Percentiles rank a stretch among this genome's conserved stretches.
These are phyloP conservation scores for Helianthus tuberosus DNA, from an alignment of 129 eudicot genomes.

Conservation along the genomic window DNA sequence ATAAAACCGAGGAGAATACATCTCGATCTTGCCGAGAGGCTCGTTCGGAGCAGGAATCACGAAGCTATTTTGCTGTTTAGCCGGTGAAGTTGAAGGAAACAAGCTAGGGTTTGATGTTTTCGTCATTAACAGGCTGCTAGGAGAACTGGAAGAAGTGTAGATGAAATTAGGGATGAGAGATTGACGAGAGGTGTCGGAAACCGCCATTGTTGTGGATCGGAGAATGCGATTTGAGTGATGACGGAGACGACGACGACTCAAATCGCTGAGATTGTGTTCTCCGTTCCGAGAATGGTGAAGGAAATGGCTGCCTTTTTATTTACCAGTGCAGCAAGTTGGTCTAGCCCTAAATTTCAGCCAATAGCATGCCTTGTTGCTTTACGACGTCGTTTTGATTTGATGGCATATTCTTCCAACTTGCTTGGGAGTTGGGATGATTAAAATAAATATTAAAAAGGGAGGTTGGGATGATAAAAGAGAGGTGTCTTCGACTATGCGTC, in stretches of 20 bases:
- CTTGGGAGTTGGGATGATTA: neutral
- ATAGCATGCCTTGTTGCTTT: neutral
- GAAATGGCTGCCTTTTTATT: neutral
- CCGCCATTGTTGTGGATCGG: constrained; percentile 37
- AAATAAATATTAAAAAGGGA: neutral
- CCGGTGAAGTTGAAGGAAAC: constrained; percentile 27
- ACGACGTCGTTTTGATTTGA: neutral
- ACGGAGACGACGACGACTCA: constrained; percentile 8
- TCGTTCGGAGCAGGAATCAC: constrained; percentile 70
- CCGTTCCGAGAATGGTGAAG: constrained; percentile 13
- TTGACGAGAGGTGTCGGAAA: constrained; percentile 45
- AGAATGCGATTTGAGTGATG: constrained; percentile 21
- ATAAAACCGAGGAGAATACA: constrained; percentile 78
- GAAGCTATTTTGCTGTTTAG: constrained; percentile 36
- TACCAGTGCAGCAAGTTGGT: neutral
- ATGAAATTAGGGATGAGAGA: constrained; percentile 68
- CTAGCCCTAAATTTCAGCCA: neutral
- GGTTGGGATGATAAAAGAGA: neutral
- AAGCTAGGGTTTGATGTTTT: constrained; percentile 26
- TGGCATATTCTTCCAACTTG: constrained; percentile 4
- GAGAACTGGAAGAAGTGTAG: constrained; percentile 49
- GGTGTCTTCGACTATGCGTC: too few species aligned
- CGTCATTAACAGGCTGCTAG: constrained; percentile 26
- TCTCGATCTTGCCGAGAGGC: constrained; percentile 73
- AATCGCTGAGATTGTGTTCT: constrained; percentile 32